Base-by-base conservation (phyloP, 371 early-diverging fungal genomes). In the Sporodiniella umbellata region DNA sequence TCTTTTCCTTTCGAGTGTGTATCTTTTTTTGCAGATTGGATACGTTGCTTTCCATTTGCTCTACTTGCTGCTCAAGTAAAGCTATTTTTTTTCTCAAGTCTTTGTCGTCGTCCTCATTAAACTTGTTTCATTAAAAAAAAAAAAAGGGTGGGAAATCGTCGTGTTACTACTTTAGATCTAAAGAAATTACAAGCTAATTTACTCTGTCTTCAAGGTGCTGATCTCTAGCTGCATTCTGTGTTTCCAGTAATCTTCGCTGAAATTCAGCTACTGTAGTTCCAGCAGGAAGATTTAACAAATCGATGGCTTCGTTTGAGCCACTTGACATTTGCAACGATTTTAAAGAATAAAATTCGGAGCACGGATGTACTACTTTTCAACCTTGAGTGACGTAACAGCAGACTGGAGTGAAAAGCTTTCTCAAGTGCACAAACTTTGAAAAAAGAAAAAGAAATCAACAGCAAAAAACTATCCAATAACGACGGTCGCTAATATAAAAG, bases 171-270 rank as follows among this genome's bases (percentile, higher is more conserved):
- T 12, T 35, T 15, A 21, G 31, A n/a, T 8, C 45, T 42, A 8
- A 31, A 31, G 14, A 11, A 31, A n/a, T n/a, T n/a, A n/a, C n/a
- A n/a, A n/a, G n/a, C n/a, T n/a, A 28, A 7, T 21, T 40, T 64
- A 71, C 72, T 19, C 64, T 17, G 15, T 56, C 45, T 30, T 65
- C 52, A 21, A 68, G 37, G 31, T 61, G 42, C 2, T 56, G 47
- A 6, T 61, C 46, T 12, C 18, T 45, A 10, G 43, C 47, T 14
- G 19, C 23, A 26, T 57, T 33, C 33, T 61, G 63, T 19, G 72
- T 64, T 25, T 48, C 44, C 8, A 53, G 31, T 11, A 72, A 24
- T 26, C 61, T 42, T 30, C 66, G 46, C 44, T 72, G 68, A 35
- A 72, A 68, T 12, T 30, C 51, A 7, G 60, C 51, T 30, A 44